Evolutionary conservation across 1,139 yeast genomes (phyloP), one percentile per base, ranked within the genome.

Genomic region (Taiozyma sp.): DNA sequence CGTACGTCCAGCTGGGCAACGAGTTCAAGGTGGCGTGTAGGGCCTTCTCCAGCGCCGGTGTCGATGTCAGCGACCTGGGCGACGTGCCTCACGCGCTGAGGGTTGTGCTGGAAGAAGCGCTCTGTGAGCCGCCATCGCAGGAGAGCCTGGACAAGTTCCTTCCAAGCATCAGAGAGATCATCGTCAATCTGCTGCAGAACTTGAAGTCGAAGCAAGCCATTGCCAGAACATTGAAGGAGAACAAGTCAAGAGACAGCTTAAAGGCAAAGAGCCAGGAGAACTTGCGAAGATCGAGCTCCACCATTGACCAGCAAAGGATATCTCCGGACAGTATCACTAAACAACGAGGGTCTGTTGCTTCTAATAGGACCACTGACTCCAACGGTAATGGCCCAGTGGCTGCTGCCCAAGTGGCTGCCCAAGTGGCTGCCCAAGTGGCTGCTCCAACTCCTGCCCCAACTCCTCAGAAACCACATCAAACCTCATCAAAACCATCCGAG

Each of bases 1-100:
- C 93, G 6, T 95, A 90, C 65, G 99, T 95, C 14, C 85, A 83
- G 57, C 75, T 95, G 40, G 99, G 99, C 0, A 93, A 93, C 65
- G 97, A 93, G 68, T 95, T 90, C 71, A 83, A 95, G 59, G 81
- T 88, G 3, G 90, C 96, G 0, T 83, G 93, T 21, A 77, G 89
- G 55, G 85, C 89, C 3, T 87, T 88, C 63, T 69, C 79, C 14
- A 74, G 74, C 44, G 82, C 86, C 1, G 90, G 90, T 1, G 79
- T 88, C 3, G 87, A 84, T 54, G 83, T 83, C 45, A 64, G 79
- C 9, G 93, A 85, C 59, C 68, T 88, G 24, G 88, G 90, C 2
- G 91, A 88, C 60, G 93, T 88, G 2, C 96, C 96, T 0, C 79
- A 75, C 53, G 76, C 81, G 16, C 69, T 88, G 34, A 74, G 99